A percentile compares a stretch with the other conserved stretches of the same genome.
Conservation (phyloP, 805 yeast species). For the Cyberlindnera maritima region DNA sequence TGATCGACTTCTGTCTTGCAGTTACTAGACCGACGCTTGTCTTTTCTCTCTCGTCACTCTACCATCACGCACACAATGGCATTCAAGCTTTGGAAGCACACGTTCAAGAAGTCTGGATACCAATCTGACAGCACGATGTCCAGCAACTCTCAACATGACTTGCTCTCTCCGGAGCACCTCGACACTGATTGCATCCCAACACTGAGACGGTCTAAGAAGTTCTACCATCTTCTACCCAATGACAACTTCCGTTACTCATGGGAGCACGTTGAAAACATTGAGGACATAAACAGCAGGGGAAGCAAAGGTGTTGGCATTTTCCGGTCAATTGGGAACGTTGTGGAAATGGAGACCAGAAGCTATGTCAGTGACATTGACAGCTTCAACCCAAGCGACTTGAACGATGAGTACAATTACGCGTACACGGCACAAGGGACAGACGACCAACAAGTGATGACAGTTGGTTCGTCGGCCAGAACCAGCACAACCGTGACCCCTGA, state of each 20-base stretch:
- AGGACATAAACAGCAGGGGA: neutral
- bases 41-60: too few species aligned
- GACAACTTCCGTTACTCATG: slow-evolving; percentile 1
- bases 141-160: neutral
- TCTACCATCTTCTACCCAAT: slow-evolving; percentile 5
- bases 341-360: slow-evolving; percentile 10
- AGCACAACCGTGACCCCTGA: neutral
- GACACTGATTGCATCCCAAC: neutral
- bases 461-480: neutral
- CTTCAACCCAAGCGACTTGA: neutral
- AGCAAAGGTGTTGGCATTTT: slow-evolving; percentile 5
- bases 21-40: too few species aligned
- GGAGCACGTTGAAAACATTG: slow-evolving; percentile 9
- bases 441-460: neutral
- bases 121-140: neutral
- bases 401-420: neutral
- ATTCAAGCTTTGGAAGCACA: neutral
- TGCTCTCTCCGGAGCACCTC: neutral
- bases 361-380: slow-evolving; percentile 5
- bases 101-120: neutral
- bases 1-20: too few species aligned
- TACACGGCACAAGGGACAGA: neutral
- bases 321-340: slow-evolving; percentile 3
- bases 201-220: slow-evolving; percentile 9
- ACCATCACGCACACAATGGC: too few species aligned